Evolutionary conservation across 1,284 basidiomycete species (phyloP), one percentile per base, ranked within the genome.

Genomic region (Pascua guehoae): DNA sequence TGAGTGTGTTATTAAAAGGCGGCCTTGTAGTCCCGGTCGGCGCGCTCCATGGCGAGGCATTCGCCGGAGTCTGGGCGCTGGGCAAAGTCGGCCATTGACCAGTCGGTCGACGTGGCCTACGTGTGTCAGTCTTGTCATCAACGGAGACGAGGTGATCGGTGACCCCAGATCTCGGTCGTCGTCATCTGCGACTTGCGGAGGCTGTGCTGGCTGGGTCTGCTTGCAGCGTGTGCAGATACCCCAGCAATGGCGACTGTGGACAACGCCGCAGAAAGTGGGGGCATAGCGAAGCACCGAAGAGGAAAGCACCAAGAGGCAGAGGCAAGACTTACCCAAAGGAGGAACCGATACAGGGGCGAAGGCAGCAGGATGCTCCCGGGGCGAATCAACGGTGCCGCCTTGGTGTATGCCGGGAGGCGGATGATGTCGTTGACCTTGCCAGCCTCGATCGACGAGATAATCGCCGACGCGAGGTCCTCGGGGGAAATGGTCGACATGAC

Each of bases 381-480:
- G 7, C 24, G 24, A 32, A 32, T 32, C 24, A 32, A 32, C 4
- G 24, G 24, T 7, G 24, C 24, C 24, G 24, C 24, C 24, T 32
- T 32, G 24, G 24, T 32, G 24, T 32, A 32, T 4, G 3, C 7
- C 24, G 24, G 24, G 24, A 32, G 24, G 24, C 24, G 24, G 24
- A 32, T 32, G 7, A 32, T 32, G 24, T 32, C 24, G 57, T 58
- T 81, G 12, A 86, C 87, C 67, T 91, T 85, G 59, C 88, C 85
- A 44, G 85, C 84, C 68, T 93, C 89, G 47, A 96, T 73, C 0
- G 86, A 85, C 11, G 83, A 76, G 53, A 95, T 88, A 65, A 95
- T 84, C n/a, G 79, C 79, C 70, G 91, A 89, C 53, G 89, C 89
- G 7, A 96, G 80, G 2, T 83, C 79, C 45, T 88, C 81, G 0